phyloP scores from a whole-genome alignment of 768 basidiomycete genomes.

The Tricholoma sp. region DNA sequence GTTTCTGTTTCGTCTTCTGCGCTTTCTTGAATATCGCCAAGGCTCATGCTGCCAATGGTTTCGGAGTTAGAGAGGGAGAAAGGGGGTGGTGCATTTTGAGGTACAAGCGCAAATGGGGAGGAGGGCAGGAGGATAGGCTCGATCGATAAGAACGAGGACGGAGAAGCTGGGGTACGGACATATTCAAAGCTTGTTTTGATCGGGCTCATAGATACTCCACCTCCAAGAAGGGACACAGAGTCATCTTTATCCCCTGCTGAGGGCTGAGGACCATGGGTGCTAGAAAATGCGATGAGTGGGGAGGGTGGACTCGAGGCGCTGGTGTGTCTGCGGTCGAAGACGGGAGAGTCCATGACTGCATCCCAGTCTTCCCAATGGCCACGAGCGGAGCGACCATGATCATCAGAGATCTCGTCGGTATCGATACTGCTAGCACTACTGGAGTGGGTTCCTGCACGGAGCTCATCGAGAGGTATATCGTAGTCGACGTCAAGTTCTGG shows the following conservation, averaged over 20 bases:
- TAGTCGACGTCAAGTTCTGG: conserved; percentile 73
- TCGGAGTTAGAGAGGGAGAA: conserved; percentile 23
- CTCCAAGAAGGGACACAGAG: background rate
- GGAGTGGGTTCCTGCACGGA: conserved; percentile 12
- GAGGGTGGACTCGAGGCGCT: background rate
- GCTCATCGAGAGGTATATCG: conserved; percentile 11
- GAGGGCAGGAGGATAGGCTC: conserved; percentile 49
- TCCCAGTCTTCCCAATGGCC: conserved; percentile 46
- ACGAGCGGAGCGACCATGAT: conserved; percentile 30
- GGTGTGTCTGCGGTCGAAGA: conserved; percentile 15
- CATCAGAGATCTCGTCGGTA: conserved; percentile 38
- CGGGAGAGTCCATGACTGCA: conserved; percentile 39
- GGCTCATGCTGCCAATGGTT: conserved; percentile 16
- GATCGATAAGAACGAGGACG: conserved; percentile 29
- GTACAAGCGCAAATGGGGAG: conserved; percentile 16
- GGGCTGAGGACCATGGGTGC: background rate
- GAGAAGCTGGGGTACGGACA: conserved; percentile 5
- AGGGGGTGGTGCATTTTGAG: conserved; percentile 34
- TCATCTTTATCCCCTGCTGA: background rate
- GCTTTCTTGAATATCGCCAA: conserved; percentile 64
- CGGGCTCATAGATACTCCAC: background rate
- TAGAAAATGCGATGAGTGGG: background rate
- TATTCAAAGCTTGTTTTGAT: background rate
- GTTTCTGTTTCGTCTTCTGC: conserved; percentile 32
- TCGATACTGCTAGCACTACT: conserved; percentile 21